Conservation (phyloP, 1,139 yeast species). For the Entelexis sorbosivorans region DNA sequence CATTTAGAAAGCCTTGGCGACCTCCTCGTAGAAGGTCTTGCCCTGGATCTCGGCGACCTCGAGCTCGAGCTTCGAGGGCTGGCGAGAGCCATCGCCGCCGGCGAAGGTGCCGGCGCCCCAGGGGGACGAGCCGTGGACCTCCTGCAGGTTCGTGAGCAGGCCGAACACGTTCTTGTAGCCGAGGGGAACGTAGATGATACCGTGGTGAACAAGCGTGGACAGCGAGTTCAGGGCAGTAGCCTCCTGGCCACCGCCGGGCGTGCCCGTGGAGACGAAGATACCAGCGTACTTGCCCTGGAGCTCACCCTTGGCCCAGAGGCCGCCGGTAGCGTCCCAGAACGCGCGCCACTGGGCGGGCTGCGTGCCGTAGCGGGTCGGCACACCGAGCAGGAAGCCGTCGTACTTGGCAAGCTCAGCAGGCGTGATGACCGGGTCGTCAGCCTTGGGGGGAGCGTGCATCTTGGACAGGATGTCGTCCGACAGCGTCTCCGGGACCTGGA, state of each 20-base stretch:
- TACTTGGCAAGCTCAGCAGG: slow-evolving; percentile 38
- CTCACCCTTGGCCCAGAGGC: slow-evolving; percentile 69
- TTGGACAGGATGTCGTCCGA: slow-evolving; percentile 47
- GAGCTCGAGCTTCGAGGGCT: slow-evolving; percentile 54
- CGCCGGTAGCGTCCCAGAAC: slow-evolving; percentile 76
- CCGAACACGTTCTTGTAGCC: slow-evolving; percentile 60
- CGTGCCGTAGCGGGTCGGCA: slow-evolving; percentile 77
- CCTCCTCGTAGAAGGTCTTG: slow-evolving; percentile 44
- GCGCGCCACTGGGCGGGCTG: slow-evolving; percentile 73
- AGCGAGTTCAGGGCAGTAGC: slow-evolving; percentile 52
- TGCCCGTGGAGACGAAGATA: slow-evolving; percentile 65
- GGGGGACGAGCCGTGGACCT: slow-evolving; percentile 73
- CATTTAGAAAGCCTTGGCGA: slow-evolving; percentile 20
- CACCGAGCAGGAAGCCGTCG: slow-evolving; percentile 70
- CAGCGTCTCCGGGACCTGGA: slow-evolving; percentile 73
- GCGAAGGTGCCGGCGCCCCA: slow-evolving; percentile 87
- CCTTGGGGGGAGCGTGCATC: slow-evolving; percentile 46
- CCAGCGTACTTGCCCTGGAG: slow-evolving; percentile 70
- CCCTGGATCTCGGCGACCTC: slow-evolving; percentile 58
- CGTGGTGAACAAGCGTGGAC: slow-evolving; percentile 66
- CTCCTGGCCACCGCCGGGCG: slow-evolving; percentile 82
- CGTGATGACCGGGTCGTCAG: slow-evolving; percentile 55
- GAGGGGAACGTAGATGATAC: slow-evolving; percentile 66
- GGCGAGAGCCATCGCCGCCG: slow-evolving; percentile 69
- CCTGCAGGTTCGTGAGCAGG: slow-evolving; percentile 48